These are phyloP conservation scores for Agaricus bisporus DNA, from an alignment of 768 basidiomycete genomes.

Conservation along the genomic window DNA sequence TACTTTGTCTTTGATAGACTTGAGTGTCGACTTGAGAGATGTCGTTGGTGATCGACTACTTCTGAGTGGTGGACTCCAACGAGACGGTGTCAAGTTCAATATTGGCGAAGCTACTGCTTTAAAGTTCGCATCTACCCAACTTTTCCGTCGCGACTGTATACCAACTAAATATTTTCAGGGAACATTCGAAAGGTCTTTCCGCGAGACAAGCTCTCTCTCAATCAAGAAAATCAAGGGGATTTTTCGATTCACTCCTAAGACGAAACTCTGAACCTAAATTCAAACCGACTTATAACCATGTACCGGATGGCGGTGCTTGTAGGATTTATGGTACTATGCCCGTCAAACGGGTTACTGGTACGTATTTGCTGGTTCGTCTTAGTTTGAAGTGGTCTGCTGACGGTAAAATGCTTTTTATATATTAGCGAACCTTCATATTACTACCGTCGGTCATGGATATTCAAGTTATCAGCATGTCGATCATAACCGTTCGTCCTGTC, in stretches of 20 bases:
- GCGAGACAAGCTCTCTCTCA: slow-evolving; percentile 65
- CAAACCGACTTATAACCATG: slow-evolving; percentile 69
- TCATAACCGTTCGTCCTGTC: slow-evolving; percentile 56
- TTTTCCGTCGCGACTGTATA: background rate
- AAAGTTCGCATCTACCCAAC: slow-evolving; percentile 33
- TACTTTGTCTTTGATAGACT: slow-evolving; percentile 35
- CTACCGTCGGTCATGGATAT: slow-evolving; percentile 93
- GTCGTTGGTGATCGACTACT: slow-evolving; percentile 90
- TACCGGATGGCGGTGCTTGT: slow-evolving; percentile 70
- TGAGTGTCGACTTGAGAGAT: slow-evolving; percentile 87
- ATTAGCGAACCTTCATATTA: slow-evolving; percentile 89
- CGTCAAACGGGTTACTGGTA: slow-evolving; percentile 89
- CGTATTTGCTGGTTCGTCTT: background rate
- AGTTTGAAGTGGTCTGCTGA: background rate
- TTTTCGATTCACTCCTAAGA: slow-evolving; percentile 53
- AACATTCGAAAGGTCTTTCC: slow-evolving; percentile 61
- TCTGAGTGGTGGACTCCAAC: slow-evolving; percentile 68
- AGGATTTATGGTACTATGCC: slow-evolving; percentile 76
- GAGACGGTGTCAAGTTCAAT: slow-evolving; percentile 85
- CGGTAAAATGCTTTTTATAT: background rate
- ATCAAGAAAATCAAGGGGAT: slow-evolving; percentile 68
- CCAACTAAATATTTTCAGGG: slow-evolving; percentile 27
- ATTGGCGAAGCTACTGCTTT: slow-evolving; percentile 73
- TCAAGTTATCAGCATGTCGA: slow-evolving; percentile 81
- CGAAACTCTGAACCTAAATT: slow-evolving; percentile 37